Percentiles rank a stretch among this genome's conserved stretches.
Conservation (phyloP, 1,284 basidiomycete species). For the Ustilago curta region DNA sequence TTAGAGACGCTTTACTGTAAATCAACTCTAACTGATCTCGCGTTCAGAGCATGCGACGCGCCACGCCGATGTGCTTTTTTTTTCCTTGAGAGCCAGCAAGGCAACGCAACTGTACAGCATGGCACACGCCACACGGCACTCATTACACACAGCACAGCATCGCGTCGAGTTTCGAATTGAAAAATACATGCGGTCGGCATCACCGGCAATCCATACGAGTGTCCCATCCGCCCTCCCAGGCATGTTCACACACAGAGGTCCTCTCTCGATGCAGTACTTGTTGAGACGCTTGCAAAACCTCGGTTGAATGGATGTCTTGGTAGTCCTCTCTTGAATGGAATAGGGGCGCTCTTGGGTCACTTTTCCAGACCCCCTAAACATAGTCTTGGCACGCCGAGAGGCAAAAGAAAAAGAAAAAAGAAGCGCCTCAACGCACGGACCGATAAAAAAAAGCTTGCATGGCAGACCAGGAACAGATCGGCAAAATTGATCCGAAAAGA, state of each 20-base stretch:
- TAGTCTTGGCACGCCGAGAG: slow-evolving; percentile 1
- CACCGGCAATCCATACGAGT: slow-evolving; percentile 2
- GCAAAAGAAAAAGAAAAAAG: not conserved
- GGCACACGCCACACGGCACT: not conserved
- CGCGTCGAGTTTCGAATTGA: not conserved
- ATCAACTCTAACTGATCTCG: too few species aligned
- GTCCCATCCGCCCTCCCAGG: too few species aligned
- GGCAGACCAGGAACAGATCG: not conserved
- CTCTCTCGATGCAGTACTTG: too few species aligned
- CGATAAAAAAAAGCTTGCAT: not conserved
- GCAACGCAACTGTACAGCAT: slow-evolving; percentile 1
- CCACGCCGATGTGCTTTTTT: slow-evolving; percentile 3
- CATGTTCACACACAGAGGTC: too few species aligned
- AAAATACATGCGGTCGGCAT: not conserved
- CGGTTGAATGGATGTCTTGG: not conserved
- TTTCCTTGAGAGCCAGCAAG: not conserved
- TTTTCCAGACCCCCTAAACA: slow-evolving; percentile 3
- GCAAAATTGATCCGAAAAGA: not conserved
- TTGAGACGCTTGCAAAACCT: too few species aligned
- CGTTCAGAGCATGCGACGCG: slow-evolving; percentile 1
- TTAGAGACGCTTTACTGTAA: slow-evolving; percentile 4
- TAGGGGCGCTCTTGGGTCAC: not conserved
- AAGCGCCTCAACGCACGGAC: slow-evolving; percentile 4
- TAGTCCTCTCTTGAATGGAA: not conserved
- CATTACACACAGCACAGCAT: not conserved